Evolutionary conservation across 1,284 basidiomycete genomes (phyloP), one percentile per base, ranked within the genome.

Genomic region (Boletellus deceptivus): DNA sequence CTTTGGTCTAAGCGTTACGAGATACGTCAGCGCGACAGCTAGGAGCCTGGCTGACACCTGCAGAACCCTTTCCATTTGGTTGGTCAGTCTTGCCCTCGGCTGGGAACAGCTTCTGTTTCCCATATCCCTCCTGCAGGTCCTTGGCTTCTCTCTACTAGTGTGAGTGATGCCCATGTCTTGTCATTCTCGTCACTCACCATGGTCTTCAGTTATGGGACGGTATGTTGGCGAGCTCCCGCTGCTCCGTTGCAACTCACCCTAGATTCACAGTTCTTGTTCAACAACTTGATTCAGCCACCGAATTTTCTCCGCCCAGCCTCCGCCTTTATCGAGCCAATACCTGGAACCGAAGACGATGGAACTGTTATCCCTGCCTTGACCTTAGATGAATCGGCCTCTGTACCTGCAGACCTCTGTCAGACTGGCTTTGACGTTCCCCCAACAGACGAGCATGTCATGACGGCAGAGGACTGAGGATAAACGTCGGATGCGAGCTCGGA

Each of bases 31-130:
- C 68, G 93, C 93, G 36, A 95, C 92, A 2, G 91, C 90, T 18
- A 80, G 93, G 54, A 91, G 86, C 54, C 81, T 97, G 45, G 93
- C 95, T 42, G 97, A 99, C 70, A 97, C 96, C 6, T 98, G 94
- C 75, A 82, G 97, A 59, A 98, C 97, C 1, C 78, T 99, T 50
- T 86, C 86, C 20, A 99, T 96, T 64, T 96, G 91, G 91, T 72
- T 93, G 52, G 77, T 97, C 60, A 91, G 89, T 59, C 77, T 98
- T 45, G 80, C 75, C 2, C 72, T 98, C 31, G 96, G 96, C 1
- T 99, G 97, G 97, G 97, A 99, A 73, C 76, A 76, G 48, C 78
- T 99, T 52, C 65, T 89, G 31, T 91, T 84, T 72, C 91, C 92
- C 3, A 84, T 88, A 59, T 92, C 91, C 4, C 69, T 93, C 48